phyloP scores from a whole-genome alignment of 2,329 filamentous ascomycete species.

The Penicillium sp. region DNA sequence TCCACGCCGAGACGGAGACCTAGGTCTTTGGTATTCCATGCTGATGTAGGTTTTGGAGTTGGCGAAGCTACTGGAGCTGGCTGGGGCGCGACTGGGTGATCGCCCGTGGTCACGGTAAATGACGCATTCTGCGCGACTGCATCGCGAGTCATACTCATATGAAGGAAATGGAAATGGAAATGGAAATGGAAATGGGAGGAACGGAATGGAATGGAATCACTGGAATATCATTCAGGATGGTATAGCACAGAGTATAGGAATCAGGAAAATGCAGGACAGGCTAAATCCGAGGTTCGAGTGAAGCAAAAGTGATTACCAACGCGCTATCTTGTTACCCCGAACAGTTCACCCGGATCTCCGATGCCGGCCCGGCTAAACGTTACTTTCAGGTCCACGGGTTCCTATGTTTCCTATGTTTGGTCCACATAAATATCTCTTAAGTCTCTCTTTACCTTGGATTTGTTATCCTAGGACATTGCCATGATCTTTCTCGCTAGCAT shows the following conservation, averaged over 20 bases:
- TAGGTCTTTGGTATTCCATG: conserved; percentile 74
- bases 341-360: conserved; percentile 24
- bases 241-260: background rate
- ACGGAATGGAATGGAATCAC: conserved; percentile 1
- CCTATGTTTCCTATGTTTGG: too few relatives aligned
- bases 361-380: conserved; percentile 28
- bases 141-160: conserved; percentile 29
- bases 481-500: background rate
- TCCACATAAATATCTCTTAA: too few relatives aligned
- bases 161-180: background rate
- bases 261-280: background rate
- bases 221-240: background rate
- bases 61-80: background rate
- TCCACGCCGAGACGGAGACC: conserved; percentile 64
- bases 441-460: too few relatives aligned
- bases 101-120: conserved; percentile 22
- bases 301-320: conserved; percentile 17
- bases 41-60: conserved; percentile 4
- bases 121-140: conserved; percentile 26
- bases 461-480: background rate
- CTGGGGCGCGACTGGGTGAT: conserved; percentile 12
- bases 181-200: background rate
- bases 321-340: conserved; percentile 2
- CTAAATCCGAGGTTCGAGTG: conserved; percentile 7
- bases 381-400: background rate